These are phyloP conservation scores for Hortaea werneckii DNA, from an alignment of 2,329 filamentous ascomycete genomes.

Conservation along the genomic window DNA sequence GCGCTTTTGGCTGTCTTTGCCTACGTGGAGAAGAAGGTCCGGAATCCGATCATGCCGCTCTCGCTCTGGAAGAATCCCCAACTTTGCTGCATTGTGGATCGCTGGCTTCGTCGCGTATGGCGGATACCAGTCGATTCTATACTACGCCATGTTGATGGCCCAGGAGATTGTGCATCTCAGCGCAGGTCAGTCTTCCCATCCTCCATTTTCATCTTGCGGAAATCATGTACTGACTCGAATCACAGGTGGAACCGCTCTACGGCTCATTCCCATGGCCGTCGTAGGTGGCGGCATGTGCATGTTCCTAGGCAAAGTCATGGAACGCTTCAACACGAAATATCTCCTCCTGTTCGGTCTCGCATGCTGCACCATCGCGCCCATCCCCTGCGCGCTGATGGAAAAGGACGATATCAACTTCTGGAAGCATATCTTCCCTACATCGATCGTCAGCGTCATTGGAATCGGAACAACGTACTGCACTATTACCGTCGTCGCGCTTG, in stretches of 20 bases:
- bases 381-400: constrained; percentile 23
- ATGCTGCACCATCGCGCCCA: constrained; percentile 29
- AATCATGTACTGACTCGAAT: not conserved
- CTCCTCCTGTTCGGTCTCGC: constrained; percentile 27
- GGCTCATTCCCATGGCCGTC: constrained; percentile 33
- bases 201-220: no score
- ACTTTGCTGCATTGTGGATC: constrained; percentile 38
- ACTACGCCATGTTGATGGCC: constrained; percentile 34
- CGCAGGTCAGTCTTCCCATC: constrained; percentile 25
- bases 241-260: constrained; percentile 18
- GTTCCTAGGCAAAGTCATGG: constrained; percentile 24
- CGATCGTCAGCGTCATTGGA: constrained; percentile 30
- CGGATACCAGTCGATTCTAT: constrained; percentile 34
- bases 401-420: constrained; percentile 20
- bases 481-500: constrained; percentile 32
- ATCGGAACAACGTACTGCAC: constrained; percentile 34
- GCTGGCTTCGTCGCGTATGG: constrained; percentile 36
- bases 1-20: constrained; percentile 30
- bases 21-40: constrained; percentile 33
- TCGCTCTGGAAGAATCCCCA: constrained; percentile 36
- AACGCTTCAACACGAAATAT: constrained; percentile 30
- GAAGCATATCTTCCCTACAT: constrained; percentile 31
- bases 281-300: constrained; percentile 20
- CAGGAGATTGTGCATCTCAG: constrained; percentile 31
- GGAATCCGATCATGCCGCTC: constrained; percentile 38